These are phyloP conservation scores for Wickerhamomyces pijperi DNA, from an alignment of 805 yeast species.

Conservation along the genomic window DNA sequence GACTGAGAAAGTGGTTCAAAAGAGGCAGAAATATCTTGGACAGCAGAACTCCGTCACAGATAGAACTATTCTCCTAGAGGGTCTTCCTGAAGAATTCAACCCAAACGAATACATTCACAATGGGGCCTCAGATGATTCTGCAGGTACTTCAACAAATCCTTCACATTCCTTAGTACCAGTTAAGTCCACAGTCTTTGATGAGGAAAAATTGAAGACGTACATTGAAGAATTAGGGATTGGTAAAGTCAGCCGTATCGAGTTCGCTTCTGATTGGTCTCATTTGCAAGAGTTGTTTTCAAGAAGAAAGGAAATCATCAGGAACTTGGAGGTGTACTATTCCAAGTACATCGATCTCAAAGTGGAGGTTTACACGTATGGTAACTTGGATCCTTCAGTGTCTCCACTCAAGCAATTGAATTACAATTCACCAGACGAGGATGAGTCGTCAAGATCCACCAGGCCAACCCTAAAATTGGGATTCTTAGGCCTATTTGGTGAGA, in stretches of 20 bases:
- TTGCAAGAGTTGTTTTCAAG: slow-evolving; percentile 52
- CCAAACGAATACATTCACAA: slow-evolving; percentile 14
- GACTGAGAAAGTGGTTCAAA: slow-evolving; percentile 60
- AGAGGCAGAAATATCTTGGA: slow-evolving; percentile 77
- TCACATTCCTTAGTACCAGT: not conserved
- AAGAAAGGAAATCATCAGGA: slow-evolving; percentile 40
- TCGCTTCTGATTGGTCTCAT: slow-evolving; percentile 78
- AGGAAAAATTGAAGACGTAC: slow-evolving; percentile 55
- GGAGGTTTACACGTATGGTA: slow-evolving; percentile 16
- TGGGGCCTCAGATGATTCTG: slow-evolving; percentile 7
- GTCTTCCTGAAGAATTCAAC: slow-evolving; percentile 75
- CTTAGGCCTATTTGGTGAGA: slow-evolving; percentile 44
- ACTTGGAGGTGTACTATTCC: slow-evolving; percentile 45
- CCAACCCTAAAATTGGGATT: slow-evolving; percentile 44
- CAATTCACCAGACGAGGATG: slow-evolving; percentile 2
- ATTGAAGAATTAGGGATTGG: slow-evolving; percentile 76
- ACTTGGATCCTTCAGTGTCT: slow-evolving; percentile 17
- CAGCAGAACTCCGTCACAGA: slow-evolving; percentile 84
- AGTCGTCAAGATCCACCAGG: slow-evolving; percentile 2
- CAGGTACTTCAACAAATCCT: not conserved
- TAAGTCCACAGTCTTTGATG: slow-evolving; percentile 26
- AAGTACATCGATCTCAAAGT: slow-evolving; percentile 12
- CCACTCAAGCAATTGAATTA: slow-evolving; percentile 6
- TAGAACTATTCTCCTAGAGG: slow-evolving; percentile 77
- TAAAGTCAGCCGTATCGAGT: slow-evolving; percentile 60